phyloP scores from a whole-genome alignment of 2,329 filamentous ascomycete genomes.

The Cytospora piceicola region DNA sequence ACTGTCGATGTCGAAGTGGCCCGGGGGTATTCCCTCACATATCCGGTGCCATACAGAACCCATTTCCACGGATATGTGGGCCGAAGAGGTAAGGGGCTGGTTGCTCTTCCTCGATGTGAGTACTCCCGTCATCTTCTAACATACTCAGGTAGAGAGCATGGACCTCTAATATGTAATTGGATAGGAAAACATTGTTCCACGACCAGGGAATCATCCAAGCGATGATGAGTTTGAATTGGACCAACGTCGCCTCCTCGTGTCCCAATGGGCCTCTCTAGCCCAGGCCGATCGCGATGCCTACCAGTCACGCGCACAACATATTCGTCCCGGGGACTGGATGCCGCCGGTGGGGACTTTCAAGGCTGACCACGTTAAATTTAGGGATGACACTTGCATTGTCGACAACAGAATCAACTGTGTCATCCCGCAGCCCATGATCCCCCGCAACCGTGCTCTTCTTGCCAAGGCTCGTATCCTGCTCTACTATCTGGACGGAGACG shows the following conservation, averaged over 20 bases:
- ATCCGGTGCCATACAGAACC: constrained; percentile 4
- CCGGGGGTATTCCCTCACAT: constrained; percentile 5
- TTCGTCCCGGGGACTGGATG: background rate
- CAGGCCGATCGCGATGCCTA: constrained; percentile 5
- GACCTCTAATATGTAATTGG: background rate
- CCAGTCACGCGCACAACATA: background rate
- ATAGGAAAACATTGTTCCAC: background rate
- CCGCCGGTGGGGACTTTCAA: background rate
- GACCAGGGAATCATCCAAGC: background rate
- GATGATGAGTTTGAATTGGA: background rate
- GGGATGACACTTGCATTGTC: background rate
- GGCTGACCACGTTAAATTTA: background rate
- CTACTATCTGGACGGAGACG: constrained; percentile 6
- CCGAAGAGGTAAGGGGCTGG: constrained; percentile 2
- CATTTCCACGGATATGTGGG: background rate
- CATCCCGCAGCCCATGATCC: background rate
- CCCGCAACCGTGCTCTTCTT: background rate
- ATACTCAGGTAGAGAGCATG: too few species aligned
- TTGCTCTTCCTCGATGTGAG: constrained; percentile 6
- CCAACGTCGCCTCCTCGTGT: background rate
- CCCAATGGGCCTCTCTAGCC: background rate
- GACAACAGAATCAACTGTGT: constrained; percentile 1
- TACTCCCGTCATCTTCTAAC: too few species aligned
- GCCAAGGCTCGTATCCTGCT: constrained; percentile 11
- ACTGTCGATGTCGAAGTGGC: too few species aligned